phyloP scores from a whole-genome alignment of 768 basidiomycete genomes.

The Suillus brevipes region DNA sequence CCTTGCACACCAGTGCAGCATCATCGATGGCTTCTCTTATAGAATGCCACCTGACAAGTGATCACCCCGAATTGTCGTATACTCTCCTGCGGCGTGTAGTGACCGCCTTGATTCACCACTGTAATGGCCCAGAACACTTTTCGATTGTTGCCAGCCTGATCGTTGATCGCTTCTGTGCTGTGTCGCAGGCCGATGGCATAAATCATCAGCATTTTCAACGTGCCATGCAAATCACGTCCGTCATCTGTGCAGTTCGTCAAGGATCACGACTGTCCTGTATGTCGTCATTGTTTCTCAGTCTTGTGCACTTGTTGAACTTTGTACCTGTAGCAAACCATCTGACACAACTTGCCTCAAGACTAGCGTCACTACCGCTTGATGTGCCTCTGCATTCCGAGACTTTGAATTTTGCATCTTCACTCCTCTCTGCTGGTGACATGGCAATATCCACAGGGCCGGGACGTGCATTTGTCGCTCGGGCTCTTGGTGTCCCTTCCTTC shows the following conservation, averaged over 20 bases:
- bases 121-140: conserved; percentile 68
- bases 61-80: conserved; percentile 43
- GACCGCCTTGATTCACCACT: conserved; percentile 83
- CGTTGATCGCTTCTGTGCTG: conserved; percentile 37
- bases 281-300: conserved; percentile 20
- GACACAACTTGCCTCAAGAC: conserved; percentile 33
- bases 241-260: conserved; percentile 63
- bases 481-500: conserved; percentile 37
- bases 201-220: conserved; percentile 45
- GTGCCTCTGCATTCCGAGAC: conserved; percentile 31
- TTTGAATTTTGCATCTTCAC: conserved; percentile 34
- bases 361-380: conserved; percentile 28
- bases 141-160: conserved; percentile 54
- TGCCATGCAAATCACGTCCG: conserved; percentile 54
- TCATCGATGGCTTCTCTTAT: conserved; percentile 63
- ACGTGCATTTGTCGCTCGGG: conserved; percentile 44
- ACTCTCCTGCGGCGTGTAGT: conserved; percentile 69
- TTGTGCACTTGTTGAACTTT: conserved; percentile 7
- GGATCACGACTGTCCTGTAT: conserved; percentile 68
- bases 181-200: conserved; percentile 8
- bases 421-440: conserved; percentile 45
- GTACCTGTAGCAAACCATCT: conserved; percentile 36
- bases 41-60: conserved; percentile 47
- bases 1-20: conserved; percentile 72
- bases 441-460: conserved; percentile 38